Conservation (phyloP, 192 early-diverging fungal species). For the Coemansia sp. region DNA sequence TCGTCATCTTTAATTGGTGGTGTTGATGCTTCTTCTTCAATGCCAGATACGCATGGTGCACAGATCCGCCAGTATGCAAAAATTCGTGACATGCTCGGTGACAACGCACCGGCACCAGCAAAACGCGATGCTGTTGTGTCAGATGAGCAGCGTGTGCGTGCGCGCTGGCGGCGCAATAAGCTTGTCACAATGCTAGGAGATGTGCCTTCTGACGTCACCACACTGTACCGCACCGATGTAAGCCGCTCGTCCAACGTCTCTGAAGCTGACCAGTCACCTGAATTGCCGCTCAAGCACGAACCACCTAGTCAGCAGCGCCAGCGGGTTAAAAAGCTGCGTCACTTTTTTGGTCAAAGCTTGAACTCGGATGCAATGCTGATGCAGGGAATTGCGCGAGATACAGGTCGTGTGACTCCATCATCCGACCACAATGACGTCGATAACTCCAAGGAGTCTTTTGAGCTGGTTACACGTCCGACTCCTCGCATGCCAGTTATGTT, state of each 20-base stretch:
- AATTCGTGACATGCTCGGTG: constrained; percentile 39
- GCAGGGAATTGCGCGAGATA: constrained; percentile 9
- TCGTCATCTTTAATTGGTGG: constrained; percentile 7
- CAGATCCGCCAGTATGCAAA: constrained; percentile 35
- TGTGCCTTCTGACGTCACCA: constrained; percentile 23
- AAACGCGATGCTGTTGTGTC: background rate
- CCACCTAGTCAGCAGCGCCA: background rate
- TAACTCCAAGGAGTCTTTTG: constrained; percentile 21
- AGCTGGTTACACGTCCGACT: constrained; percentile 18
- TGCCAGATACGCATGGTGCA: constrained; percentile 7
- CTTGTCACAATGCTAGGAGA: constrained; percentile 34
- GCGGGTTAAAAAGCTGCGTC: constrained; percentile 23
- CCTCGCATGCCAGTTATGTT: background rate
- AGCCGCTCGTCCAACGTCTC: background rate
- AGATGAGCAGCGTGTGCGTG: constrained; percentile 29
- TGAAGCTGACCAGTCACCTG: background rate
- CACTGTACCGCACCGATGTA: constrained; percentile 16
- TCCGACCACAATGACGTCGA: background rate
- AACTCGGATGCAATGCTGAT: constrained; percentile 24
- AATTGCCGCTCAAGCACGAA: constrained; percentile 6
- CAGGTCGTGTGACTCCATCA: background rate
- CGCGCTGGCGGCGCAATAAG: constrained; percentile 43
- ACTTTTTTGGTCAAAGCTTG: constrained; percentile 46
- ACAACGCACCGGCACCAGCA: constrained; percentile 17
- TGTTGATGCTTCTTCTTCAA: background rate